A percentile compares a stretch with the other conserved stretches of the same genome.
These are phyloP conservation scores for Panicum miliaceum DNA, from an alignment of 176 grass and related monocot species.

Conservation along the genomic window DNA sequence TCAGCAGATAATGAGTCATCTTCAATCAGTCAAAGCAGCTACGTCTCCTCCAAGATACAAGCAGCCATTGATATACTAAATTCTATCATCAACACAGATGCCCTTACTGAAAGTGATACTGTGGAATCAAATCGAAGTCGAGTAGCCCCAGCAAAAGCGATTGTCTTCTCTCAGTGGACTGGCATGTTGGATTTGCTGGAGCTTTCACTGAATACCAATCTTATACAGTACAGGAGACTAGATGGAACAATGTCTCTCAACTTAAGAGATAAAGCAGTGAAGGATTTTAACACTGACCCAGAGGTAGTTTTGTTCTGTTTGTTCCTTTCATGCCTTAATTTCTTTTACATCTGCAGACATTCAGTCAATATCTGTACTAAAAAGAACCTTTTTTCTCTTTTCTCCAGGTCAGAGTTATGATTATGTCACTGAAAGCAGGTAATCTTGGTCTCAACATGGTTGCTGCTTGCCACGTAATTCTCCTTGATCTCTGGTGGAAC, in stretches of 20 bases:
- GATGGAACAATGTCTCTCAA: constrained; percentile 95
- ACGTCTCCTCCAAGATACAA: constrained; percentile 90
- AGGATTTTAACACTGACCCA: constrained; percentile 94
- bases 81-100: constrained; percentile 50
- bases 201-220: constrained; percentile 70
- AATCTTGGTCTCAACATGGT: constrained; percentile 95
- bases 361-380: neutral
- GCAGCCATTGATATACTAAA: constrained; percentile 77
- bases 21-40: constrained; percentile 73
- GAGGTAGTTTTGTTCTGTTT: constrained; percentile 60
- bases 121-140: constrained; percentile 46
- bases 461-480: constrained; percentile 91
- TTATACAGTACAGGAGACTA: constrained; percentile 96
- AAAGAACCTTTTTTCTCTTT: neutral
- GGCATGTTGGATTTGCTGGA: constrained; percentile 96
- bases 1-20: constrained; percentile 55
- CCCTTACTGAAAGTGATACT: constrained; percentile 54
- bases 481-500: constrained; percentile 98
- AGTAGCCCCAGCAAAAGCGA: constrained; percentile 76
- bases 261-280: constrained; percentile 79
- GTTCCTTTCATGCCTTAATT: constrained; percentile 1
- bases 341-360: constrained; percentile 16
- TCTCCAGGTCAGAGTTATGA: constrained; percentile 89
- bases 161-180: constrained; percentile 99
- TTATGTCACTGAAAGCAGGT: constrained; percentile 93